Base-by-base conservation (phyloP, 331 rosid genomes). In the Quercus phellos region DNA sequence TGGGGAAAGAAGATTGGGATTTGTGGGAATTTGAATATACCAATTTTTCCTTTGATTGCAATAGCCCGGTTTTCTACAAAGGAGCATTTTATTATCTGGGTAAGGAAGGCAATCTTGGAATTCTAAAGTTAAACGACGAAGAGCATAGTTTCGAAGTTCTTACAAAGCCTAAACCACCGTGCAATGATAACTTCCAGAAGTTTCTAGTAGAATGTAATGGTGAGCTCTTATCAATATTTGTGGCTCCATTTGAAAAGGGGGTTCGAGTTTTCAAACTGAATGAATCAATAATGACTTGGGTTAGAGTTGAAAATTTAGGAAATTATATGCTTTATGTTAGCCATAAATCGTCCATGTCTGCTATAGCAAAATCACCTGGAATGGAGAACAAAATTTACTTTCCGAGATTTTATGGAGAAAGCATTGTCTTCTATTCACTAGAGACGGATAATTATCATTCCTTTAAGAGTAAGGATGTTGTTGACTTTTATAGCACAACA, bases 301-400 rank as follows among this genome's bases (percentile, higher is more conserved):
- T 50, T 22, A 71, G 61, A 12, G 63, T 50, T 43, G 43, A 71
- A 71, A 51, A 38, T 32, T 26, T 71, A 22, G 75, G 64, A 6
- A n/a, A 72, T 29, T 29, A 29, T 29, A 29, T 29, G 30, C 30
- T 29, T 29, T 29, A 0, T 29, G 30, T 29, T 29, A 29, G 30
- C 30, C 16, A 3, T 26, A 6, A 4, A 53, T 72, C 64, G 24
- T 70, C 35, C 13, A 4, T 70, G 21, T 5, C 38, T 42, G 8
- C 4, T 1, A 10, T 42, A 14, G 74, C 6, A 70, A 50, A 8
- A 10, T 21, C 26, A 42, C 24, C 14, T 55, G 74, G 58, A 18
- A 70, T 26, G 30, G 38, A 46, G 19, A 70, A 70, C 38, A 70
- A 27, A 34, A 70, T 70, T 68, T 68, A 34, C 54, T 68, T 68